Evolutionary conservation across 1,284 basidiomycete genomes (phyloP).

Genomic region (Fomitopsis pinicola): DNA sequence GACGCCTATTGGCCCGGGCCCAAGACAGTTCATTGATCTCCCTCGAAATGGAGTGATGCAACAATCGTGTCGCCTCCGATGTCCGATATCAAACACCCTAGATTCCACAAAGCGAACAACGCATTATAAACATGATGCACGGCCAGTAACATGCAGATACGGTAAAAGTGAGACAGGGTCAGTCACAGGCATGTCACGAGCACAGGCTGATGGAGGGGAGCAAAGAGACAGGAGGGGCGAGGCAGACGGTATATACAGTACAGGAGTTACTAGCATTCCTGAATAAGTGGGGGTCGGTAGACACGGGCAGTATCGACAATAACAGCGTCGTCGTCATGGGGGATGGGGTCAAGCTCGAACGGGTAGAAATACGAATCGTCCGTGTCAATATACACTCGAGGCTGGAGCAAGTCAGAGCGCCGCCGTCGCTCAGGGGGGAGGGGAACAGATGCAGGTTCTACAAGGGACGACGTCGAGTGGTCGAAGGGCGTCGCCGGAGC

Average conservation of each 20-base stretch:
- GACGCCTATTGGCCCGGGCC: not conserved
- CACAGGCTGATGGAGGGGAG: constrained; percentile 6
- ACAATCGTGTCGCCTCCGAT: not conserved
- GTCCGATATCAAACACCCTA: constrained; percentile 19
- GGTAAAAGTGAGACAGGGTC: constrained; percentile 11
- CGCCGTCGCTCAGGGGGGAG: constrained; percentile 46
- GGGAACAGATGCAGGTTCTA: constrained; percentile 44
- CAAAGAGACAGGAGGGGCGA: constrained; percentile 24
- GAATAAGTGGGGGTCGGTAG: constrained; percentile 37
- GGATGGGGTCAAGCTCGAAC: constrained; percentile 64
- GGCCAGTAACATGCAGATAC: constrained; percentile 16
- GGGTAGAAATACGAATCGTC: constrained; percentile 56
- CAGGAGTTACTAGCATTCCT: constrained; percentile 51
- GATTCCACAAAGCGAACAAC: constrained; percentile 11
- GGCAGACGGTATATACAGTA: not conserved
- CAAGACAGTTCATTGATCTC: not conserved
- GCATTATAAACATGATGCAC: constrained; percentile 14
- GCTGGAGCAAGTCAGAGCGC: constrained; percentile 29
- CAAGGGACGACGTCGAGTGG: constrained; percentile 34
- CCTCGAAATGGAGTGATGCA: not conserved
- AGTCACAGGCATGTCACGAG: constrained; percentile 11
- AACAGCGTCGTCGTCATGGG: constrained; percentile 38
- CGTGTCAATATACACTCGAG: constrained; percentile 58
- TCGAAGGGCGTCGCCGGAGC: constrained; percentile 50
- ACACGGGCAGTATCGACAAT: constrained; percentile 40